Base-by-base conservation (phyloP, 148 eudicot species). In the Camellia japonica region DNA sequence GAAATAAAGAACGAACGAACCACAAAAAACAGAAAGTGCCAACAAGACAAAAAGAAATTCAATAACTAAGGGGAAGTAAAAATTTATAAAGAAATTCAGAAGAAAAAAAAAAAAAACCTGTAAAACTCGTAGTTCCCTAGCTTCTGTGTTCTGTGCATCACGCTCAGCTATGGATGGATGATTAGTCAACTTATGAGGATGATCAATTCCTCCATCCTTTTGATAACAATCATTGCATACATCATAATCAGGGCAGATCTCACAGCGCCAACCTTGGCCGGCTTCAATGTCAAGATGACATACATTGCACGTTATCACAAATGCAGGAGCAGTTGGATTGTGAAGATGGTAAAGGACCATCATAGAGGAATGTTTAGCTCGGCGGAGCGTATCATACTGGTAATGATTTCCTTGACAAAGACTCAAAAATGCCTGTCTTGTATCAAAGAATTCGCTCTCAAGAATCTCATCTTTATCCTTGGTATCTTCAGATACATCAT, bases 311-410 rank as follows among this genome's bases (percentile, higher is more conserved):
- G 97, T 88, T 12, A 89, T 91, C 78, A 94, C 98, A 87, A 90
- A 97, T 73, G 99, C 99, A 75, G 98, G 99, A 84, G 98, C 97
- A 55, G 99, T 97, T 60, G 98, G 99, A 87, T 97, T 97, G 85
- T 94, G 99, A 65, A 97, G 97, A 86, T 97, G 99, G 86, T 97
- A 97, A 63, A 97, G 94, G 80, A 97, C 92, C 99, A 97, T 97
- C 98, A 97, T 92, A 41, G 99, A 97, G n/a, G 99, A 97, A 86
- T 97, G 99, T 83, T 97, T 97, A 80, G 98, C 99, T 78, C 99
- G 95, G 14, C 99, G 97, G 7, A 97, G 91, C 71, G 99, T 97
- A 84, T 97, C 98, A 85, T 94, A 97, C 76, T 97, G 99, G 67
- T 97, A 97, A 83, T 97, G 98, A 78, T 94, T 97, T 77, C 99